These are phyloP conservation scores for Croton laevigatus DNA, from an alignment of 441 rosid genomes.

Conservation along the genomic window DNA sequence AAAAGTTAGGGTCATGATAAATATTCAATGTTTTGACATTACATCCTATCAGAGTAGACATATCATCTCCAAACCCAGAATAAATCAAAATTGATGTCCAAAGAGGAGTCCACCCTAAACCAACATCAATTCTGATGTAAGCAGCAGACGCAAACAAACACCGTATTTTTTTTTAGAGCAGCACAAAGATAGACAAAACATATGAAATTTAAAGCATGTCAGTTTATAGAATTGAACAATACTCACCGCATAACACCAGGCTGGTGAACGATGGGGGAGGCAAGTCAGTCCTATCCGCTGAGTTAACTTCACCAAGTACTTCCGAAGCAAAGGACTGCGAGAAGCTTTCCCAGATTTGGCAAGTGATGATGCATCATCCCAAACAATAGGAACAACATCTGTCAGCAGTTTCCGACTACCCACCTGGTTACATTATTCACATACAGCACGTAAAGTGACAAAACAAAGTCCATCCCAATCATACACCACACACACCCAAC, in stretches of 20 bases:
- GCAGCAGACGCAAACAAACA: neutral
- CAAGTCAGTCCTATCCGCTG: constrained; percentile 85
- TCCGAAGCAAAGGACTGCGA: constrained; percentile 81
- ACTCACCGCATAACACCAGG: constrained; percentile 91
- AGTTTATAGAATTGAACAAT: constrained; percentile 9
- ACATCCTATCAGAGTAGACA: neutral
- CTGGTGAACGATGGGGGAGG: constrained; percentile 77
- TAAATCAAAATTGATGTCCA: neutral
- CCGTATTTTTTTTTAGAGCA: neutral
- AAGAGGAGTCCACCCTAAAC: neutral
- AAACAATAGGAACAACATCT: constrained; percentile 56
- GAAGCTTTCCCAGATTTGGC: constrained; percentile 60
- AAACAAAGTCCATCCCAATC: neutral
- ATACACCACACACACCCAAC: neutral
- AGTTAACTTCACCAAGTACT: constrained; percentile 74
- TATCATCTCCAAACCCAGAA: neutral
- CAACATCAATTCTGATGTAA: neutral
- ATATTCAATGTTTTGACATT: neutral
- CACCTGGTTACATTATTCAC: constrained; percentile 51
- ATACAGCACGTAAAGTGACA: constrained; percentile 21
- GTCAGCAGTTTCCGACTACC: constrained; percentile 61
- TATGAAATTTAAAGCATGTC: neutral
- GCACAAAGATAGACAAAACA: neutral
- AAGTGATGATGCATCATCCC: constrained; percentile 60
- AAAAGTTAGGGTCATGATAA: no score